Base-by-base conservation (phyloP, 345 rosid genomes). In the Mallotus nudiflorus region DNA sequence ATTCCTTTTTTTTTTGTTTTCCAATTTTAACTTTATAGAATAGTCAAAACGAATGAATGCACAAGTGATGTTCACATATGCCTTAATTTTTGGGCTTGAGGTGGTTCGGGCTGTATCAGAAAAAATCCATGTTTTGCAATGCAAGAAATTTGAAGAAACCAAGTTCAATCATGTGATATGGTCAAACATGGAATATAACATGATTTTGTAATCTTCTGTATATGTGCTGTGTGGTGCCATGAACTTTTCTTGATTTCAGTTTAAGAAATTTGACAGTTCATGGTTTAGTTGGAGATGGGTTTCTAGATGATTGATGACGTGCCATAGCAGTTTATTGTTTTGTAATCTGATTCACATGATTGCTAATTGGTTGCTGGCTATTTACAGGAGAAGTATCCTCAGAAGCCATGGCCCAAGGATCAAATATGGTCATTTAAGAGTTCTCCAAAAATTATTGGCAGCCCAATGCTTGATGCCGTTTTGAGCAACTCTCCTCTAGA, bases 381-480 rank as follows among this genome's bases (percentile, higher is more conserved):
- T 59, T 24, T 77, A 31, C 88, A 95, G 99, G 94, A 84, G 68
- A 95, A 90, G 77, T 95, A 85, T 66, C 85, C 91, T 0, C 98
- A 95, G 78, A 89, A 80, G 82, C 85, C 96, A 2, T 95, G 99
- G 99, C 96, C 98, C 7, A 89, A 85, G 84, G 97, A 95, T 71
- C 88, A 85, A 68, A 92, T 92, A 78, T 95, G 99, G 99, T 81
- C 88, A 24, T 95, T 92, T 76, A 90, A 87, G 79, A 76, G 71
- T 52, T 27, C 66, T 18, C 88, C 87, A 0, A 78, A 82, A 71
- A 80, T 92, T 37, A 75, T 85, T 33, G 99, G 98, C 56, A 92
- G 98, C 83, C 99, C 99, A 13, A 95, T 92, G 99, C 83, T 95
- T 2, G 98, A 95, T 63, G 81, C 93, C 0, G 87, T 86, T n/a